Base-by-base conservation (phyloP, 106 monocot genomes). In the Dioscorea dumetorum region DNA sequence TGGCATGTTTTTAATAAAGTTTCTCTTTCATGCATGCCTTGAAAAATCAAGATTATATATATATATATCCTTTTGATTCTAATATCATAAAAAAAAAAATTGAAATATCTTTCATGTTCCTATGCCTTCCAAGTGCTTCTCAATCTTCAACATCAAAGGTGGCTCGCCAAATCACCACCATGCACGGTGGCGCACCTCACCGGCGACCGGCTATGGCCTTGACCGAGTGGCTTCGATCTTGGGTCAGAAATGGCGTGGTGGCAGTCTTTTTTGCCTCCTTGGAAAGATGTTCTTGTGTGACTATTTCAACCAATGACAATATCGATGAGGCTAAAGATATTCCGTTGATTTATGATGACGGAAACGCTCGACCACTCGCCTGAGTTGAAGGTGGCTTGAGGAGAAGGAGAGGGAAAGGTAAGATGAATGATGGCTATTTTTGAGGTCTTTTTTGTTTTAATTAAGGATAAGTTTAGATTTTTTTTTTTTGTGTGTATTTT, bases 211-310 rank as follows among this genome's bases (percentile, higher is more conserved):
- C 34, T 12, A 15, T 33, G n/a, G 33, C 33, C 24, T 63, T n/a
- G 62, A 63, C 17, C 28, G 34, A 33, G 10, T 63, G 22, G 50
- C 66, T 19, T n/a, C n/a, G n/a, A n/a, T 9, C 21, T 20, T 50
- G 48, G 66, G 21, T 66, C 16, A 22, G 66, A 13, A 50, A 49
- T 22, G 66, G 66, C 19, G 48, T 66, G 48, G 66, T 19, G n/a
- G n/a, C n/a, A n/a, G n/a, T n/a, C n/a, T n/a, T n/a, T 19, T n/a
- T n/a, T n/a, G n/a, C n/a, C n/a, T n/a, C n/a, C n/a, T n/a, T n/a
- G n/a, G n/a, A n/a, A n/a, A n/a, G n/a, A n/a, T n/a, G n/a, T n/a
- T n/a, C n/a, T n/a, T n/a, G n/a, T n/a, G n/a, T n/a, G n/a, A n/a
- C n/a, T n/a, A n/a, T n/a, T n/a, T n/a, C n/a, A 19, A 66, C 66